Percentiles rank a stretch among this genome's conserved stretches.
Conservation (phyloP, 805 yeast species). For the Jamesozyma gamospora region DNA sequence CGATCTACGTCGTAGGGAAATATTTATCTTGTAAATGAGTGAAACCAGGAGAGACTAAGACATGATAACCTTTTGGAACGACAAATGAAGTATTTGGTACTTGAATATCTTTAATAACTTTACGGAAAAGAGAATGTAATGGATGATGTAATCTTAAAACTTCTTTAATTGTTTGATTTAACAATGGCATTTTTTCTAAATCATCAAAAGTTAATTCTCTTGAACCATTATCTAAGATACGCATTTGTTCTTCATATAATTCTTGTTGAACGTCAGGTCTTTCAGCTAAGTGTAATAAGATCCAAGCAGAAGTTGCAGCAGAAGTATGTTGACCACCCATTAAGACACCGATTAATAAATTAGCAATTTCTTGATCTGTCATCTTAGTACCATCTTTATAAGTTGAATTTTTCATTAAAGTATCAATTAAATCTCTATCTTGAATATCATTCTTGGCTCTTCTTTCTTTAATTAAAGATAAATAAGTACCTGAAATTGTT, state of each 20-base stretch:
- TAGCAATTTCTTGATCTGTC: constrained; percentile 93
- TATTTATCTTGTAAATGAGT: constrained; percentile 65
- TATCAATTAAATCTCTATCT: constrained; percentile 81
- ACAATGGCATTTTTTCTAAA: constrained; percentile 68
- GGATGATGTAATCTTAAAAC: constrained; percentile 95
- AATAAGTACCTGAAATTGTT: constrained; percentile 69
- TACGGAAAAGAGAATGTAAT: constrained; percentile 89
- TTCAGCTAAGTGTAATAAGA: constrained; percentile 80
- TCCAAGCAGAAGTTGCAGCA: constrained; percentile 94
- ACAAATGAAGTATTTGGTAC: constrained; percentile 73
- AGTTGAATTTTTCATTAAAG: constrained; percentile 68
- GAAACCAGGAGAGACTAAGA: constrained; percentile 89
- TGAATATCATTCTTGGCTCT: constrained; percentile 67
- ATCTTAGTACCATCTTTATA: constrained; percentile 90
- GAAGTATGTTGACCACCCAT: constrained; percentile 99
- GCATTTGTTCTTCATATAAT: constrained; percentile 61
- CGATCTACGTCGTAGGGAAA: constrained; percentile 81
- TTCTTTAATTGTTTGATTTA: constrained; percentile 81
- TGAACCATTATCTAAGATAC: constrained; percentile 46
- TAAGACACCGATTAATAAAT: constrained; percentile 83
- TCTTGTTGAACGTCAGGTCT: constrained; percentile 78
- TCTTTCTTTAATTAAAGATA: constrained; percentile 66
- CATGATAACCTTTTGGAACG: constrained; percentile 83
- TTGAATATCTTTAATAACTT: constrained; percentile 66
- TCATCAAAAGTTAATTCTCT: constrained; percentile 70